Base-by-base conservation (phyloP, 805 yeast species). In the Wickerhamiella bombiphila region DNA sequence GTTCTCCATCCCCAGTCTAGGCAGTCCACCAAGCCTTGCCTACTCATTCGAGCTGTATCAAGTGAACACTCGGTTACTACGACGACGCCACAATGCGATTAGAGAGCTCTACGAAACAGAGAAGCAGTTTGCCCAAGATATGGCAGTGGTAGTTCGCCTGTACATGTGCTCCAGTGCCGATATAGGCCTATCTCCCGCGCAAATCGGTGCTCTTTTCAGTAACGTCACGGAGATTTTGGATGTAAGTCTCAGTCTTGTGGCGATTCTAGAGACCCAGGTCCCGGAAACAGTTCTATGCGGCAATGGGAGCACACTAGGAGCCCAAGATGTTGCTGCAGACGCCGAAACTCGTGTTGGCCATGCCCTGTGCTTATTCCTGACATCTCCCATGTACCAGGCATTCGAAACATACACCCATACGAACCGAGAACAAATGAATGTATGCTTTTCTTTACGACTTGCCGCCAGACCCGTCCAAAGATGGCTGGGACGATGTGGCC, bases 91-190 rank as follows among this genome's bases (percentile, higher is more conserved):
- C 40, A 54, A 56, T 21, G 42, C 56, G 13, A 49, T 60, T 22
- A 49, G 58, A 7, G 67, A 63, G 41, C 50, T 63, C 5, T 54
- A 60, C 34, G 47, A 48, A 15, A 58, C 66, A 9, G 68, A 63
- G 39, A 41, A 50, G 13, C 46, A 46, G n/a, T 63, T 58, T 39
- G 51, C 59, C 7, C 49, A 49, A 13, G 67, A 63, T 39, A 43
- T 63, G 49, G 53, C 45, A 2, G 60, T 60, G 2, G 49, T 58
- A 5, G 54, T 54, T n/a, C 50, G 56, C 14, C 44, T 58, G 3
- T 55, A 55, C 36, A 44, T 43, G 44, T 48, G 50, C 37, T 48
- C 46, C 17, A 45, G 59, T 21, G 43, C 49, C 2, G 34, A 36
- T 14, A 44, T 51, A 6, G 54, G 50, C 13, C 43, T 58, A 8